Evolutionary conservation across 2,329 filamentous ascomycete species (phyloP).

Genomic region (Aspergillus udagawae): DNA sequence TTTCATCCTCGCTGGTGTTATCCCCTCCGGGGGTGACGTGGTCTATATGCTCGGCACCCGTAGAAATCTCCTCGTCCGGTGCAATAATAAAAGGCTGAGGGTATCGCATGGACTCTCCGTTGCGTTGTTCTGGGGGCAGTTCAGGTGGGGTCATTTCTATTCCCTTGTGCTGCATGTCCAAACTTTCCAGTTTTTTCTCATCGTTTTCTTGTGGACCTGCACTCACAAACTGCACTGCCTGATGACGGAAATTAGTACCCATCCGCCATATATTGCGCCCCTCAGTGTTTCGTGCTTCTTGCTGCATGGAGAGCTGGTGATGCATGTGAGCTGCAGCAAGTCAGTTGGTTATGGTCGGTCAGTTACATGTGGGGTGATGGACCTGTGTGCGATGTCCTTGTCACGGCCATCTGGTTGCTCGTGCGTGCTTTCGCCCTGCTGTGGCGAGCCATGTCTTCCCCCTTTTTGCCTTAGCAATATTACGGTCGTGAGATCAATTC

Average conservation of each 20-base stretch:
- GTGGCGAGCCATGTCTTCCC: slow-evolving; percentile 14
- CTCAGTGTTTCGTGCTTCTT: slow-evolving; percentile 58
- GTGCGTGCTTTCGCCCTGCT: slow-evolving; percentile 13
- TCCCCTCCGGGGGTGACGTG: slow-evolving; percentile 30
- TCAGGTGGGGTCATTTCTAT: background rate
- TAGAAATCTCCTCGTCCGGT: slow-evolving; percentile 22
- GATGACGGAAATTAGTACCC: slow-evolving; percentile 51
- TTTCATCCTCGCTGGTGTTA: slow-evolving; percentile 65
- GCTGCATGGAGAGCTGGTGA: slow-evolving; percentile 45
- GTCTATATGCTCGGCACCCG: slow-evolving; percentile 27
- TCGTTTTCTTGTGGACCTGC: slow-evolving; percentile 47
- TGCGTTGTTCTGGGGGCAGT: background rate
- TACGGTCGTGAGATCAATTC: background rate
- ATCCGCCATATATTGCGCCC: slow-evolving; percentile 46
- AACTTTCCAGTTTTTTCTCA: slow-evolving; percentile 16
- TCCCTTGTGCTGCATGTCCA: background rate
- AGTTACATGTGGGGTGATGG: background rate
- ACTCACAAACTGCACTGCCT: slow-evolving; percentile 57
- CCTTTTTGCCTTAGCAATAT: background rate
- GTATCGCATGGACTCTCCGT: background rate
- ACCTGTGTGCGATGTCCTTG: slow-evolving; percentile 1
- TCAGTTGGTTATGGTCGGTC: slow-evolving; percentile 8
- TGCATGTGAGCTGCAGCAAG: slow-evolving; percentile 11
- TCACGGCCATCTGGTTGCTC: slow-evolving; percentile 3
- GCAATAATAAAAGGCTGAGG: slow-evolving; percentile 30